Evolutionary conservation across 352 stramenopile species (phyloP), one percentile per base, ranked within the genome.

Genomic region (Aphanomyces stellatus): DNA sequence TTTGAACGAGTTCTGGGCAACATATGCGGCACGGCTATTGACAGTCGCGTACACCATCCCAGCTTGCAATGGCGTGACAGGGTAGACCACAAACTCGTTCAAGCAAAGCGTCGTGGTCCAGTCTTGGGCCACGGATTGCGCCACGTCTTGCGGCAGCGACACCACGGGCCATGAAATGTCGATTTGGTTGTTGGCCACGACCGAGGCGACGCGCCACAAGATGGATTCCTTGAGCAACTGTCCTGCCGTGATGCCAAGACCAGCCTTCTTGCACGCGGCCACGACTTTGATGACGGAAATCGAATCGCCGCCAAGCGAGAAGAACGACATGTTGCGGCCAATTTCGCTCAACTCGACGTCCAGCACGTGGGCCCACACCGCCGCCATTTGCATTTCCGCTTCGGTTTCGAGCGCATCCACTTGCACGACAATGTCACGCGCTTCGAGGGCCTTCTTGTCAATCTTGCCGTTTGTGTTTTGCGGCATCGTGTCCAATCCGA

Each of bases 391-490:
- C 56, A 77, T 73, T 51, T 92, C 83, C 0, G 81, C 88, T 7
- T 75, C 73, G 2, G 77, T 88, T 61, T 88, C 75, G 56, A 77
- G 60, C 28, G 76, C 73, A 22, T 71, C 64, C 4, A 61, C 51
- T 37, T 81, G 72, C 30, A 80, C 71, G 0, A 71, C 78, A 30
- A 86, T 70, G 69, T 96, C 88, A 17, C 94, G 76, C 5, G 85
- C 83, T 42, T 90, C 85, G 56, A 97, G 88, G 56, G 88, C 80
- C 71, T 96, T 97, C 56, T 88, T 78, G 63, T 97, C 87, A 17
- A 97, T 64, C 69, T 97, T 97, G 33, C 88, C 90, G 34, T 85
- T 93, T n/a, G 81, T 80, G 69, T 93, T 91, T 49, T 90, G 92
- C n/a, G 87, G 87, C 2, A 95, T 69, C 19, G 79, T 83, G 56